These are phyloP conservation scores for Aspergillus sergii DNA, from an alignment of 2,329 filamentous ascomycete genomes.

Conservation along the genomic window DNA sequence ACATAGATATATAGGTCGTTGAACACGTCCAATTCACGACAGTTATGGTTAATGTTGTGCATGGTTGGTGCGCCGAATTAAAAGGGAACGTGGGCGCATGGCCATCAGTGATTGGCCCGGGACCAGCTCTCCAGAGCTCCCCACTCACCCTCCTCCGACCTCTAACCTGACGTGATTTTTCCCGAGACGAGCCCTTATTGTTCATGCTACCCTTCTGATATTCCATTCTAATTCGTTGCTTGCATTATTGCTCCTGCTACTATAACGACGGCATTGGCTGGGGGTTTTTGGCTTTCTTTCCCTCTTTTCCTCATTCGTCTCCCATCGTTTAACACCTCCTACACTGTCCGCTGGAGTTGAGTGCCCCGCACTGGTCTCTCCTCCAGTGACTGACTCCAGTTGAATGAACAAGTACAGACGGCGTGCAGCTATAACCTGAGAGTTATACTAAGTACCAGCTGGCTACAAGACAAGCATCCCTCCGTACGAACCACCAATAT, in stretches of 20 bases:
- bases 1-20: too few relatives aligned
- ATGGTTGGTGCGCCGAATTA: background rate
- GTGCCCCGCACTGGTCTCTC: conserved; percentile 13
- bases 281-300: conserved; percentile 2
- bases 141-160: conserved; percentile 17
- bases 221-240: conserved; percentile 5
- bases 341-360: conserved; percentile 6
- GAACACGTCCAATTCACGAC: background rate
- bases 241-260: background rate
- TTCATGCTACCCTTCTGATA: background rate
- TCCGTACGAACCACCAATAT: background rate
- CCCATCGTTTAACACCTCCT: conserved; percentile 1
- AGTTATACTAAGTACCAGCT: background rate
- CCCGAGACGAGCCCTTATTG: conserved; percentile 1
- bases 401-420: background rate
- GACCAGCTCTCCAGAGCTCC: conserved; percentile 21
- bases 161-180: conserved; percentile 10
- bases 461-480: background rate
- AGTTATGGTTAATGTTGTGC: background rate
- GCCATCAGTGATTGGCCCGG: conserved; percentile 19
- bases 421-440: background rate
- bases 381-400: conserved; percentile 10
- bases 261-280: background rate
- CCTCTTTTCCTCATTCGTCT: conserved; percentile 7
- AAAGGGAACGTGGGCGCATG: conserved; percentile 21